A percentile compares a stretch with the other conserved stretches of the same genome.
phyloP scores from a whole-genome alignment of 2,329 filamentous ascomycete species.

The Venturia oleaginea region DNA sequence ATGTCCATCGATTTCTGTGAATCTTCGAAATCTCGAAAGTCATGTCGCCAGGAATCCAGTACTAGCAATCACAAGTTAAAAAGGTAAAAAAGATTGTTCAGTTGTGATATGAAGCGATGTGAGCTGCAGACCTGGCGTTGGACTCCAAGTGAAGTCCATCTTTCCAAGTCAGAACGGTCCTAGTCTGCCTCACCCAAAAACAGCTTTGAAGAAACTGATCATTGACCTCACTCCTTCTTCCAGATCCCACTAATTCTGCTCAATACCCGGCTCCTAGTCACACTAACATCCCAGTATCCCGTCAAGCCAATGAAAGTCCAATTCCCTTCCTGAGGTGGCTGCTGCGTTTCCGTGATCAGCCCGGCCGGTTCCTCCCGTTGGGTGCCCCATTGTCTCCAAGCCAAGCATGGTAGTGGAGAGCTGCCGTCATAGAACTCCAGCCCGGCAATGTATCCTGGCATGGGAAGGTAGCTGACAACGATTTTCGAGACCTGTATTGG shows the following conservation, averaged over 20 bases:
- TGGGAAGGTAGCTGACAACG: slow-evolving; percentile 22
- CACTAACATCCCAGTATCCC: slow-evolving; percentile 18
- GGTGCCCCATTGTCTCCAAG: slow-evolving; percentile 21
- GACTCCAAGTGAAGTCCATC: background rate
- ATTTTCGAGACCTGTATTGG: slow-evolving; percentile 22
- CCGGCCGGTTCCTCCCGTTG: slow-evolving; percentile 19
- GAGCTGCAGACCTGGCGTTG: background rate
- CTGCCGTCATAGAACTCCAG: slow-evolving; percentile 22
- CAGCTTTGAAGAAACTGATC: background rate
- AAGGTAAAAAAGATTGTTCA: background rate
- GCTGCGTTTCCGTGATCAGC: slow-evolving; percentile 18
- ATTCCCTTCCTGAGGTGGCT: slow-evolving; percentile 22
- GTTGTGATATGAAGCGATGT: background rate
- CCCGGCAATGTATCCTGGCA: slow-evolving; percentile 20
- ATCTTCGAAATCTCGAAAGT: background rate
- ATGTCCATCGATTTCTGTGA: background rate
- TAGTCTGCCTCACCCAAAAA: background rate
- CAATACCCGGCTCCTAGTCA: slow-evolving; percentile 20
- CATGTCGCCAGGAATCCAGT: background rate
- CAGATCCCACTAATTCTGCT: slow-evolving; percentile 22
- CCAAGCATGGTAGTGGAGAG: slow-evolving; percentile 17
- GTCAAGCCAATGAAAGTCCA: slow-evolving; percentile 23
- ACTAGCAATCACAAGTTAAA: background rate
- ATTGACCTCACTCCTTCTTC: slow-evolving; percentile 18
- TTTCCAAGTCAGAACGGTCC: background rate